Conservation (phyloP, 2,329 filamentous ascomycete species). For the Thyridium curvatum region DNA sequence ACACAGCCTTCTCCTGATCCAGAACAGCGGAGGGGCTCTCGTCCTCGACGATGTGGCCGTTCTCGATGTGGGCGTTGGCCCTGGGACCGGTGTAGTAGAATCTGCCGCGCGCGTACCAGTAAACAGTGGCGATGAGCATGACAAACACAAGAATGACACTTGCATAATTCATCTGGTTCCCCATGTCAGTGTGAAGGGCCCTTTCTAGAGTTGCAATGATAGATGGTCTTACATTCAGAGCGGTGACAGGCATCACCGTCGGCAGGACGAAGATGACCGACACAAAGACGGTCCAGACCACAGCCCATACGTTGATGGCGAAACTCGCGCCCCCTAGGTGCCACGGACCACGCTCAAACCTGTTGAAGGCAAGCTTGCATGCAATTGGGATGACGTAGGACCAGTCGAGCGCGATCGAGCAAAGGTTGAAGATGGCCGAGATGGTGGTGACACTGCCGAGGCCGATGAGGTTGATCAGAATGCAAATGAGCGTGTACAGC, state of each 20-base stretch:
- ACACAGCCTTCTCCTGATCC: too few species aligned
- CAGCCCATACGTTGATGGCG: conserved; percentile 40
- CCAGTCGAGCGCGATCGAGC: conserved; percentile 48
- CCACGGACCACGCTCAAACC: conserved; percentile 46
- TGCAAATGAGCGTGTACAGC: conserved; percentile 47
- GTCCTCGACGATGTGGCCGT: conserved; percentile 14
- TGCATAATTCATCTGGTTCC: conserved; percentile 47
- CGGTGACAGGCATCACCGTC: conserved; percentile 35
- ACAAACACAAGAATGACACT: conserved; percentile 41
- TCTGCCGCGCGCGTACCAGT: conserved; percentile 38
- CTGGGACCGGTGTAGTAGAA: conserved; percentile 42
- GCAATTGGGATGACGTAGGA: conserved; percentile 50
- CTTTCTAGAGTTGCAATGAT: too few species aligned
- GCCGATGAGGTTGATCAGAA: conserved; percentile 52
- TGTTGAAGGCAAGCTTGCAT: conserved; percentile 42
- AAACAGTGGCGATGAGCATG: conserved; percentile 31
- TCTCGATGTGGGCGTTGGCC: conserved; percentile 17
- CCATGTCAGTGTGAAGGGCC: background rate
- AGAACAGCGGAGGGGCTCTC: conserved; percentile 1
- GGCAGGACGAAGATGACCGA: conserved; percentile 48
- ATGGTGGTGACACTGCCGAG: conserved; percentile 49
- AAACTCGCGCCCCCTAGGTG: conserved; percentile 35
- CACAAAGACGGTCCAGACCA: conserved; percentile 45
- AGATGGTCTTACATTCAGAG: conserved; percentile 30
- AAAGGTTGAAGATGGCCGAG: conserved; percentile 46